phyloP scores from a whole-genome alignment of 306 rosid genomes.

The Leucaena leucocephala region DNA sequence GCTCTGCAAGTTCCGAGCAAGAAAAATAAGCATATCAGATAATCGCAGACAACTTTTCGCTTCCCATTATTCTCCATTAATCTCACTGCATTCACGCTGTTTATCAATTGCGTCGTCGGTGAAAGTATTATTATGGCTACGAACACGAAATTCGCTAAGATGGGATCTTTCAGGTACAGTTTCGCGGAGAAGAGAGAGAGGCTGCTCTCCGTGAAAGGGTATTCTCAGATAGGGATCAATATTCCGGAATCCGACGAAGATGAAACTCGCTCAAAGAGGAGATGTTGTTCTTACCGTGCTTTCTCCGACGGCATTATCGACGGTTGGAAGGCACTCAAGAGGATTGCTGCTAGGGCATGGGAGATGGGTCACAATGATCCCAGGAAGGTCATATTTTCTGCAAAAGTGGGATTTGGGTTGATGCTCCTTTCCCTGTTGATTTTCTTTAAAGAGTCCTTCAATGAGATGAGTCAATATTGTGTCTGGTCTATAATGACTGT shows the following conservation, averaged over 20 bases:
- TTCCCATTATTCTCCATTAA: too few relatives aligned
- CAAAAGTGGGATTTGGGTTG: constrained; percentile 84
- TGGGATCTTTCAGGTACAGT: constrained; percentile 65
- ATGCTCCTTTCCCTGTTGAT: constrained; percentile 72
- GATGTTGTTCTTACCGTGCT: constrained; percentile 43
- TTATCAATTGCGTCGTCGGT: background rate
- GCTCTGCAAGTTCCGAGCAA: background rate
- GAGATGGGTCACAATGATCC: constrained; percentile 83
- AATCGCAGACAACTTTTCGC: background rate
- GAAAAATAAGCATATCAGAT: background rate
- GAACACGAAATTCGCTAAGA: constrained; percentile 41
- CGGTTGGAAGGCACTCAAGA: constrained; percentile 32
- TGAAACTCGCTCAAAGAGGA: constrained; percentile 1
- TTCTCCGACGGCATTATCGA: constrained; percentile 36
- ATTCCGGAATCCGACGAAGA: constrained; percentile 35
- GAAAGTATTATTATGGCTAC: constrained; percentile 35
- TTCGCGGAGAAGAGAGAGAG: constrained; percentile 71
- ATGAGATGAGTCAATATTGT: constrained; percentile 59
- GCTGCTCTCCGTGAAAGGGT: constrained; percentile 53
- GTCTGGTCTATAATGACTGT: constrained; percentile 94
- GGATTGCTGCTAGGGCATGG: constrained; percentile 47
- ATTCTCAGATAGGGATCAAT: constrained; percentile 49
- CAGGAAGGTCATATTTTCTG: constrained; percentile 78
- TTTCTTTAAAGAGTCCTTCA: constrained; percentile 64
- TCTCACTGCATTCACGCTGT: background rate